Evolutionary conservation across 305 asterid genomes (phyloP).

Genomic region (Fraxinus velutina): DNA sequence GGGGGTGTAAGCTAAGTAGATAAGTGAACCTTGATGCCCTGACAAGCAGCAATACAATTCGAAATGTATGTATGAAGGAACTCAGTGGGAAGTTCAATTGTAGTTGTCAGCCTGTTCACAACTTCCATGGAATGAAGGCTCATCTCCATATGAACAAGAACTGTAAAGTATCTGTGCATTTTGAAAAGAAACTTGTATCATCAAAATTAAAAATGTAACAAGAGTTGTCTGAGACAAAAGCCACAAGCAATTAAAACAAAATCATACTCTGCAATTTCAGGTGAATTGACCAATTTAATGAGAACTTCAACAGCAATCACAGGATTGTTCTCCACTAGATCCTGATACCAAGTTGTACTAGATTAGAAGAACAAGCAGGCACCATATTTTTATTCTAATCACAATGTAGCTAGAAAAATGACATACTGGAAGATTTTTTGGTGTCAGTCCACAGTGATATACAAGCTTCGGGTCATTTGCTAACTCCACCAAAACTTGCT

Average conservation of each 20-base stretch:
- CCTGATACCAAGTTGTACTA: constrained; percentile 39
- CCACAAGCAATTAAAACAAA: constrained; percentile 15
- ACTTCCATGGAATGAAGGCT: constrained; percentile 99
- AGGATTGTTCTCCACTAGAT: constrained; percentile 95
- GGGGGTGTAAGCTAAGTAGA: not conserved
- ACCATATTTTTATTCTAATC: constrained; percentile 9
- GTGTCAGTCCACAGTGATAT: constrained; percentile 93
- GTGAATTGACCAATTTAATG: constrained; percentile 79
- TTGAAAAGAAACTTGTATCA: constrained; percentile 21
- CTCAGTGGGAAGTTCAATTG: constrained; percentile 91
- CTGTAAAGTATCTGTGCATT: constrained; percentile 71
- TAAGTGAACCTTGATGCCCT: constrained; percentile 71
- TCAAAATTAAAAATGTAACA: constrained; percentile 3
- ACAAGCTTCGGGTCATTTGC: constrained; percentile 86
- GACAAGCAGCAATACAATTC: constrained; percentile 88
- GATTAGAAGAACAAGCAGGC: constrained; percentile 23
- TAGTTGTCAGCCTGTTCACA: constrained; percentile 89
- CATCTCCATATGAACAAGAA: constrained; percentile 98
- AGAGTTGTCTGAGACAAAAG: not conserved
- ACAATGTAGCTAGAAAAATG: constrained; percentile 11
- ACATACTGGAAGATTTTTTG: constrained; percentile 90
- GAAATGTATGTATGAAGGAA: constrained; percentile 89
- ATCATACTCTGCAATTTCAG: constrained; percentile 88
- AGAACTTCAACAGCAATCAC: constrained; percentile 92
- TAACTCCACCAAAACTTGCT: constrained; percentile 83